Conservation (phyloP, 805 yeast genomes). For the Metschnikowia lochheadii region DNA sequence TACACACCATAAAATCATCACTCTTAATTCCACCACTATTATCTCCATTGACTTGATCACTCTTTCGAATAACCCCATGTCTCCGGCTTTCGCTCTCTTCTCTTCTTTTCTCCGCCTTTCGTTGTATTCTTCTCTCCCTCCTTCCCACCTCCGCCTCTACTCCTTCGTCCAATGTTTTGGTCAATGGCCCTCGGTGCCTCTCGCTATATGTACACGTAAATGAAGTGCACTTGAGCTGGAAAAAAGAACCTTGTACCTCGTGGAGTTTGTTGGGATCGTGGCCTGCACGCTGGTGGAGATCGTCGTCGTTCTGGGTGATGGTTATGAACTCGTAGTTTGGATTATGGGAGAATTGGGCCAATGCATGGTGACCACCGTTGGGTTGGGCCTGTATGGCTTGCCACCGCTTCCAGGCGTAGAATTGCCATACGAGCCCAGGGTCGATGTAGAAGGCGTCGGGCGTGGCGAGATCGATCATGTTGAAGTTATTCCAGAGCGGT, state of each 20-base stretch:
- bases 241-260: conserved; percentile 78
- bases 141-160: conserved; percentile 28
- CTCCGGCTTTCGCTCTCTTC: background rate
- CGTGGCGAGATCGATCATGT: conserved; percentile 81
- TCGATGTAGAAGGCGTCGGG: conserved; percentile 84
- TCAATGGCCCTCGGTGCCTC: background rate
- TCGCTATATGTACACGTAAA: conserved; percentile 66
- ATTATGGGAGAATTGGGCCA: conserved; percentile 55
- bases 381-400: conserved; percentile 66
- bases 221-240: conserved; percentile 68
- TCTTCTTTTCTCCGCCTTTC: conserved; percentile 6
- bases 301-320: conserved; percentile 83
- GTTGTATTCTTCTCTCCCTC: conserved; percentile 13
- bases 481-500: conserved; percentile 74
- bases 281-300: conserved; percentile 61
- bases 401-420: conserved; percentile 65
- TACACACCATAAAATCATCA: too few relatives aligned
- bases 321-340: conserved; percentile 45
- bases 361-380: conserved; percentile 66
- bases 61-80: too few relatives aligned
- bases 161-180: conserved; percentile 18
- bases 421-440: conserved; percentile 89
- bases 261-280: conserved; percentile 51
- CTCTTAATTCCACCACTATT: too few relatives aligned
- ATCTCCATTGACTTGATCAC: too few relatives aligned